Evolutionary conservation across 139 green algal species (phyloP).

Genomic region (Chlorella sp.): DNA sequence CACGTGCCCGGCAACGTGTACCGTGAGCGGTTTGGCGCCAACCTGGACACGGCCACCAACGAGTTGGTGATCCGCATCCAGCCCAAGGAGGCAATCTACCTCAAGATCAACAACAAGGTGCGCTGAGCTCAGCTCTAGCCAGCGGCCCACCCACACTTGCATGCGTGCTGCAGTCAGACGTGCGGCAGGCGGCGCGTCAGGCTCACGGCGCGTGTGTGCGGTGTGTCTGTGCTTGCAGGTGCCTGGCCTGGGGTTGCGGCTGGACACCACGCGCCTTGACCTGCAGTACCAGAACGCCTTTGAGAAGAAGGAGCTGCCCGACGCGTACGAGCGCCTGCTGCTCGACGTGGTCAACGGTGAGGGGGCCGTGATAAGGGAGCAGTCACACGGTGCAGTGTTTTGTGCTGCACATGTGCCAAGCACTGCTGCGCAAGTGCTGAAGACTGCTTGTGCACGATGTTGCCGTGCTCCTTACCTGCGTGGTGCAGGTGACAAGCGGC

Average conservation of each 20-base stretch:
- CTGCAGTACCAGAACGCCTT: constrained; percentile 77
- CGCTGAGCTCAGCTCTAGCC: too few species aligned
- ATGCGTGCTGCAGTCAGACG: neutral
- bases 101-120: constrained; percentile 99
- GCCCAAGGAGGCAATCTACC: constrained; percentile 96
- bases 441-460: too few species aligned
- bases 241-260: constrained; percentile 87
- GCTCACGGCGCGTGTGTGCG: neutral
- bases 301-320: constrained; percentile 64
- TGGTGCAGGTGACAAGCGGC: constrained; percentile 45
- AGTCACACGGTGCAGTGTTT: too few species aligned
- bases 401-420: too few species aligned
- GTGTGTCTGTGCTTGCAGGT: constrained; percentile 33
- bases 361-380: too few species aligned
- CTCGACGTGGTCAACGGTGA: constrained; percentile 94
- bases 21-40: constrained; percentile 62
- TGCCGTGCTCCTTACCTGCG: neutral
- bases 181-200: neutral
- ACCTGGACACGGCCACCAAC: constrained; percentile 84
- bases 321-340: constrained; percentile 98
- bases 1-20: constrained; percentile 94
- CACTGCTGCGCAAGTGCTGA: too few species aligned
- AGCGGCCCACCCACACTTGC: too few species aligned
- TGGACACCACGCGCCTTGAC: constrained; percentile 90
- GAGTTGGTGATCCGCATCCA: constrained; percentile 99